Evolutionary conservation across 352 stramenopile species (phyloP).

Genomic region (Phytophthora nicotianae): DNA sequence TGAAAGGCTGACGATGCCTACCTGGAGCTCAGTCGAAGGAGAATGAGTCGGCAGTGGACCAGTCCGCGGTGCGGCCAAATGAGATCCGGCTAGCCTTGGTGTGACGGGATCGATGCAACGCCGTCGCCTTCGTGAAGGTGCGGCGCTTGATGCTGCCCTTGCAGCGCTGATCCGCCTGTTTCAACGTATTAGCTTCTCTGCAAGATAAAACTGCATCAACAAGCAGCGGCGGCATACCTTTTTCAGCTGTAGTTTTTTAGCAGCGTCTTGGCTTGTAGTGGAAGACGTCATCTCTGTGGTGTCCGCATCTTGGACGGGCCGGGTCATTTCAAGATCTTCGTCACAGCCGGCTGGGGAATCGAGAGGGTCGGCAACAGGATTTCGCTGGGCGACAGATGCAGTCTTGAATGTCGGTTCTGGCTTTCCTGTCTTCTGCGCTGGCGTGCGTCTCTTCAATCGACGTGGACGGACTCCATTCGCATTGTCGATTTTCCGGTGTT

Average conservation of each 20-base stretch:
- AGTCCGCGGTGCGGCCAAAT: constrained; percentile 29
- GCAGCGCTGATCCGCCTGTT: constrained; percentile 13
- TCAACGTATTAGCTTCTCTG: constrained; percentile 9
- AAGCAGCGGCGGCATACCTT: constrained; percentile 27
- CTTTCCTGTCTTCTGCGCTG: constrained; percentile 33
- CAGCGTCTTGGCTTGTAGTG: constrained; percentile 1
- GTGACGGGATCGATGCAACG: constrained; percentile 21
- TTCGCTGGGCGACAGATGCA: not conserved
- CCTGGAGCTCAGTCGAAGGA: constrained; percentile 42
- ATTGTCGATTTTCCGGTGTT: not conserved
- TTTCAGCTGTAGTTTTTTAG: constrained; percentile 15
- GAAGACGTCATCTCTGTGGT: constrained; percentile 7
- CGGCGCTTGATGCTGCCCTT: constrained; percentile 26
- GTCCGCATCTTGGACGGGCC: not conserved
- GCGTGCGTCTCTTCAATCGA: constrained; percentile 34
- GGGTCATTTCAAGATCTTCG: constrained; percentile 9
- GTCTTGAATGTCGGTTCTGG: not conserved
- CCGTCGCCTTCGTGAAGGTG: constrained; percentile 26
- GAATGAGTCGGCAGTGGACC: constrained; percentile 45
- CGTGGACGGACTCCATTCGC: constrained; percentile 8
- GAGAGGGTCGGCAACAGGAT: constrained; percentile 17
- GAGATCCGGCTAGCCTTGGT: constrained; percentile 23
- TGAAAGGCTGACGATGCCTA: constrained; percentile 3
- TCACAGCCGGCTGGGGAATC: constrained; percentile 32
- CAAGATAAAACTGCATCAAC: not conserved